These are phyloP conservation scores for Candida oleophila DNA, from an alignment of 805 yeast genomes.

Conservation along the genomic window DNA sequence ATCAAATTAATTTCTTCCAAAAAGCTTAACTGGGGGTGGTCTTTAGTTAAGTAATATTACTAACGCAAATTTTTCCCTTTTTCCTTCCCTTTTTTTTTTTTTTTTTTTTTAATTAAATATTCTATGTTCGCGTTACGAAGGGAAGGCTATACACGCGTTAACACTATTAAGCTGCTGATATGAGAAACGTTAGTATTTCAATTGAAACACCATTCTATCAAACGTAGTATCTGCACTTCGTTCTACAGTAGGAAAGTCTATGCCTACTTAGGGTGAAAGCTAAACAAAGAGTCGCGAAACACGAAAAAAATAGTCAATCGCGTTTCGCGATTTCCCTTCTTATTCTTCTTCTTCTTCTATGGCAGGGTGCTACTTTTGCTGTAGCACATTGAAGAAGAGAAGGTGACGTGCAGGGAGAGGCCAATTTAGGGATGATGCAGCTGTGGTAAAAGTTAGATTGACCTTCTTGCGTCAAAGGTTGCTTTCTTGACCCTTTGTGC, in stretches of 20 bases:
- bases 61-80: too few relatives aligned
- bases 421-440: too few relatives aligned
- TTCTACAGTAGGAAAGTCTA: constrained; percentile 2
- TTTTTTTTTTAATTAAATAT: too few relatives aligned
- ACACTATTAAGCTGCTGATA: background rate
- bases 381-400: background rate
- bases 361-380: background rate
- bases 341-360: background rate
- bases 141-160: constrained; percentile 2
- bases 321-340: constrained; percentile 4
- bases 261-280: background rate
- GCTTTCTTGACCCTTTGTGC: too few relatives aligned
- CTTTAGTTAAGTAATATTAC: background rate
- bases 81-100: too few relatives aligned
- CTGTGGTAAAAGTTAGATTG: too few relatives aligned
- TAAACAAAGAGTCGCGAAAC: constrained; percentile 6
- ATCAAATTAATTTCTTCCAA: background rate
- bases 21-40: constrained; percentile 2
- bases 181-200: background rate
- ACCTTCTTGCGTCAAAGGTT: too few relatives aligned
- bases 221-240: background rate
- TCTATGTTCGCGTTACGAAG: background rate
- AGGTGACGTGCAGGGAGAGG: background rate
- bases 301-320: constrained; percentile 1
- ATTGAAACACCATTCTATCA: background rate